Conservation (phyloP, 1,139 yeast species). For the Meyerozyma guilliermondii region DNA sequence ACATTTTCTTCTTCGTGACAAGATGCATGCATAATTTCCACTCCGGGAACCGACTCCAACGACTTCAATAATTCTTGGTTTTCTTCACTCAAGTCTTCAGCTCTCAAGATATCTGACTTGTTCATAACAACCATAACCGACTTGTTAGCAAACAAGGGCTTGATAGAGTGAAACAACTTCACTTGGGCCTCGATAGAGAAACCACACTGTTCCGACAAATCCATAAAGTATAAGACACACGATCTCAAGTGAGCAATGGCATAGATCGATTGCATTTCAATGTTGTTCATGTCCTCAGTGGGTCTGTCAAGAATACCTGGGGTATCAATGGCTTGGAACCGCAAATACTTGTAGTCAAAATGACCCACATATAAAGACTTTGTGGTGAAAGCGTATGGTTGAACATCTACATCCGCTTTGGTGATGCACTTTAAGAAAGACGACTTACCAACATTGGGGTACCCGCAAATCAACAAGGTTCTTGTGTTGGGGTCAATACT, state of each 20-base stretch:
- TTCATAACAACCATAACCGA: conserved; percentile 93
- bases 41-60: conserved; percentile 63
- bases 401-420: conserved; percentile 97
- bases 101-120: conserved; percentile 84
- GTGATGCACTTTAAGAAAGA: conserved; percentile 90
- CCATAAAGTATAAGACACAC: conserved; percentile 96
- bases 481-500: conserved; percentile 98
- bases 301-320: conserved; percentile 99
- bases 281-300: conserved; percentile 98
- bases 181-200: conserved; percentile 97
- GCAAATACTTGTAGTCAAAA: conserved; percentile 92
- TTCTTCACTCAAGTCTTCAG: conserved; percentile 76
- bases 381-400: conserved; percentile 98
- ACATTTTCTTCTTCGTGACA: conserved; percentile 94
- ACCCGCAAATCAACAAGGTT: conserved; percentile 94
- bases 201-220: conserved; percentile 97
- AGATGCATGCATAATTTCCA: conserved; percentile 88
- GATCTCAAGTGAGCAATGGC: conserved; percentile 98
- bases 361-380: conserved; percentile 94
- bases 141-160: conserved; percentile 95
- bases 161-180: conserved; percentile 91
- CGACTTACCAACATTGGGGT: conserved; percentile 98
- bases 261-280: conserved; percentile 98
- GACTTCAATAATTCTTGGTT: conserved; percentile 68
- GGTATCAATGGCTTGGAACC: conserved; percentile 98